Base-by-base conservation (phyloP, 2,329 filamentous ascomycete genomes). In the Talaromyces sp. region DNA sequence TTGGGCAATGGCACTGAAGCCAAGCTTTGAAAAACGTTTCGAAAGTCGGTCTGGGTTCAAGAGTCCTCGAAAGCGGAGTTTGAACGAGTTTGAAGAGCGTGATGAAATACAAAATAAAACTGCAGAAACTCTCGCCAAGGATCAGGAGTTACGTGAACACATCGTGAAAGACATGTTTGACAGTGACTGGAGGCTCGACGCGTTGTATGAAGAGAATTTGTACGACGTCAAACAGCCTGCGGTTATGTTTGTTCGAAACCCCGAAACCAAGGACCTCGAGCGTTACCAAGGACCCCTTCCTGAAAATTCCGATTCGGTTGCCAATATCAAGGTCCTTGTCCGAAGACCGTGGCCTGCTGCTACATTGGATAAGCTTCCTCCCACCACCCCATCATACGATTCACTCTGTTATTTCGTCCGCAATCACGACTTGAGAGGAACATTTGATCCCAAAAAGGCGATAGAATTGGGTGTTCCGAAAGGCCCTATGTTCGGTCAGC, bases 341-440 rank as follows among this genome's bases (percentile, higher is more conserved):
- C 86, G 91, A 15, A 85, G 86, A 69, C 91, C 92, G 1, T 96
- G 92, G 92, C 92, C 92, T 11, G 91, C 86, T 17, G 86, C 90
- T 4, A 77, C 83, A 64, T 80, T 93, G 11, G 75, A 84, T 17
- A 78, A 76, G 15, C 83, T 98, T 2, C 95, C 95, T 0, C 82
- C 82, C 0, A 91, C 91, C 0, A 79, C 82, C 22, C 89, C 89
- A 5, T 86, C 86, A 0, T 81, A 82, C 31, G 87, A 89, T 56
- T 89, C 92, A 5, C 81, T 97, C 70, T 96, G 90, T 65, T 99
- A 99, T 77, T 89, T 99, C 65, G 85, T 96, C 73, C 91, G 92
- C 70, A 88, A 87, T 63, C 87, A 92, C 68, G 83, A 88, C 43
- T 85, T 90, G 63, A 87, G 95, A 63, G 95, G 95, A 61, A 94